Evolutionary conservation across 2,329 filamentous ascomycete genomes (phyloP), one percentile per base, ranked within the genome.

Genomic region (Diaporthe velutina): DNA sequence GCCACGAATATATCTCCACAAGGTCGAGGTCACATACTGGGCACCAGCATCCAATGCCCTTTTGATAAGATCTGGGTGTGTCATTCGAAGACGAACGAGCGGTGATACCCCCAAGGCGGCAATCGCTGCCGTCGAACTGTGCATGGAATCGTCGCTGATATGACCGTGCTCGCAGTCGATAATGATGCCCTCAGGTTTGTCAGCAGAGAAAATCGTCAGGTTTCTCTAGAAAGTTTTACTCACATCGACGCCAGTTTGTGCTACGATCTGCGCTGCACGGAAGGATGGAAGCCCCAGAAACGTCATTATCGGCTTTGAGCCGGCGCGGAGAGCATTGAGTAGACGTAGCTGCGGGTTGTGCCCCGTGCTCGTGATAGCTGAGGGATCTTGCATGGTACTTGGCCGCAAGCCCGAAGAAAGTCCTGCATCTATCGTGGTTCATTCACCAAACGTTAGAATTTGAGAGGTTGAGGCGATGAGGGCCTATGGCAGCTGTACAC

Each of bases 31-130:
- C 5, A 25, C 22, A 9, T 58, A 38, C 55, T 58, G 55, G 5
- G 55, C 55, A 58, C 55, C 55, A 13, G 55, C 33, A 25, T 58
- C 55, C 22, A 58, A 22, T 10, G 55, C 55, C 25, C 55, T 58
- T 40, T 58, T 58, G 22, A 58, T 58, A 17, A 58, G 55, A 38
- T 58, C 55, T 38, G 55, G 55, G 15, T 58, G 55, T 22, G 55
- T 58, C 55, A 58, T 58, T 6, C 55, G 55, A 25, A 58, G 3
- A 40, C 55, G 55, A 13, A 58, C 55, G 12, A 58, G 55, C 12
- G 55, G 55, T 40, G 55, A 58, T 15, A 58, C 33, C 19, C 55
- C 55, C 12, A 58, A 15, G 22, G 55, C 55, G 33, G 55, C 33
- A 58, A 40, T 58, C 22, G 55, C 55, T 25, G 55, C 55, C 10